Evolutionary conservation across 2,329 filamentous ascomycete species (phyloP).

Genomic region (Phaeosphaeriaceae sp.): DNA sequence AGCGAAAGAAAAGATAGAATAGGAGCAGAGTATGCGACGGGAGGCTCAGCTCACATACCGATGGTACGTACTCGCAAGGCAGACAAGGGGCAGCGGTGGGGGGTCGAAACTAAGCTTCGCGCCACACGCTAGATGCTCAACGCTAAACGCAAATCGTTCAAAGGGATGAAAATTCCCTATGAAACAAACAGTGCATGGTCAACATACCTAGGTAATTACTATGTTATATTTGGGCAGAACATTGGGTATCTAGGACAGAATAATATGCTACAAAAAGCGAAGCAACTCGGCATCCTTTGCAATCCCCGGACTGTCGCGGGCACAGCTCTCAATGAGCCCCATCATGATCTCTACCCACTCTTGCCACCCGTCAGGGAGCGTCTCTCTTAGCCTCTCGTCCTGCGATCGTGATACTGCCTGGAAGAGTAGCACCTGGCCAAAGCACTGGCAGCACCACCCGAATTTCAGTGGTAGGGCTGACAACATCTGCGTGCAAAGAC

Average conservation of each 20-base stretch:
- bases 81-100: slow-evolving; percentile 3
- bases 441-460: slow-evolving; percentile 48
- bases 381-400: slow-evolving; percentile 37
- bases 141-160: no score
- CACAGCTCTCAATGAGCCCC: slow-evolving; percentile 42
- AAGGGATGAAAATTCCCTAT: no score
- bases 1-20: slow-evolving; percentile 13
- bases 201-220: no score
- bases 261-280: slow-evolving; percentile 30
- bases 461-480: slow-evolving; percentile 46
- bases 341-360: slow-evolving; percentile 47
- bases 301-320: slow-evolving; percentile 41
- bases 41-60: slow-evolving; percentile 2
- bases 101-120: slow-evolving; percentile 1
- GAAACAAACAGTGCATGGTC: no score
- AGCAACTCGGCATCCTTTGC: slow-evolving; percentile 45
- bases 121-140: background rate
- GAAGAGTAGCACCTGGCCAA: slow-evolving; percentile 46
- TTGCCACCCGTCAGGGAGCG: slow-evolving; percentile 43
- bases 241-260: no score
- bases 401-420: slow-evolving; percentile 38
- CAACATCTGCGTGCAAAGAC: slow-evolving; percentile 45
- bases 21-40: slow-evolving; percentile 13
- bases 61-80: no score
- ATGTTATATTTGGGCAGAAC: no score